A percentile compares a stretch with the other conserved stretches of the same genome.
Evolutionary conservation across 345 rosid genomes (phyloP).

Genomic region (Raphanus raphanistrum): DNA sequence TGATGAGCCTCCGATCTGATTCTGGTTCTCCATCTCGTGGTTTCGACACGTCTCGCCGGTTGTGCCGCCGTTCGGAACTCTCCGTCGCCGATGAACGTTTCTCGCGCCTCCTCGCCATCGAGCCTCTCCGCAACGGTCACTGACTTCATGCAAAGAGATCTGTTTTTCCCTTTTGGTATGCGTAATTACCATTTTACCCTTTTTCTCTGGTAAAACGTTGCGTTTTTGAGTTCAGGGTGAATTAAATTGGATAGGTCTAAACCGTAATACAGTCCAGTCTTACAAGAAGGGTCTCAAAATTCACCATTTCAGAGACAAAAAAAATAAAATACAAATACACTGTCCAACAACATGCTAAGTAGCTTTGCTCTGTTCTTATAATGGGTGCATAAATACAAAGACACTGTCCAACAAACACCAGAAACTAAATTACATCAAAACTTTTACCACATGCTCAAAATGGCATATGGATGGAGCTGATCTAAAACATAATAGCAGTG

Average conservation of each 20-base stretch:
- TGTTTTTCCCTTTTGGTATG: no score
- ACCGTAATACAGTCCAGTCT: conserved; percentile 53
- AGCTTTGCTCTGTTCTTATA: conserved; percentile 17
- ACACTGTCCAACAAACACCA: conserved; percentile 17
- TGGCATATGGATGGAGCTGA: conserved; percentile 15
- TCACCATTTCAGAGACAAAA: conserved; percentile 65
- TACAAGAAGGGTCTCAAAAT: conserved; percentile 60
- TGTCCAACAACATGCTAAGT: conserved; percentile 35
- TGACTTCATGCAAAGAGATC: conserved; percentile 1
- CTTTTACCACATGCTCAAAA: not conserved
- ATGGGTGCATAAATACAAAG: conserved; percentile 16
- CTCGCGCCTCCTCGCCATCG: conserved; percentile 72
- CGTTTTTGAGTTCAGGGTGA: conserved; percentile 10
- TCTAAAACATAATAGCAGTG: not conserved
- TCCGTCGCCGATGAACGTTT: conserved; percentile 45
- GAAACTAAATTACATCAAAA: conserved; percentile 33
- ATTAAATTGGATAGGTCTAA: conserved; percentile 5
- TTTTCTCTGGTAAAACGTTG: no score
- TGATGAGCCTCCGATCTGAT: conserved; percentile 57
- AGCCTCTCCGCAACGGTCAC: not conserved
- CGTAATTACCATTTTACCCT: no score
- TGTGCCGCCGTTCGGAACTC: conserved; percentile 39
- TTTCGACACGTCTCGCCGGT: conserved; percentile 30
- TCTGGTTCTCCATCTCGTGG: conserved; percentile 39
- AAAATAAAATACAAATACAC: conserved; percentile 58